Evolutionary conservation across 169 alveolate species (phyloP).

Genomic region (Pseudocohnilembus persalinus): DNA sequence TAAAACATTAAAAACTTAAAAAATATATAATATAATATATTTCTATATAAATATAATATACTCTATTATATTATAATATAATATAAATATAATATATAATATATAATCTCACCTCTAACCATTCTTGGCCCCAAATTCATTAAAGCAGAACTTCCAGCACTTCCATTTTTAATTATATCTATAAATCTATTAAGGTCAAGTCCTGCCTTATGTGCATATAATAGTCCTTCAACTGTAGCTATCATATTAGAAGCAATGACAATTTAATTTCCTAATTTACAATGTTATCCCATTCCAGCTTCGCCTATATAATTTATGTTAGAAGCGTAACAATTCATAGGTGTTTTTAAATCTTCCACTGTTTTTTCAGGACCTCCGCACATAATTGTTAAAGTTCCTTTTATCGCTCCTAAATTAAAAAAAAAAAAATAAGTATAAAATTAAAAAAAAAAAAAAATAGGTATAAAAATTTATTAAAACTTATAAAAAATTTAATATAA

Average conservation of each 20-base stretch:
- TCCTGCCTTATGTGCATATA: constrained; percentile 84
- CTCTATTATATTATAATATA: background rate
- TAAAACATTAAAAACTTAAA: background rate
- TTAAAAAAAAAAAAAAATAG: too few species aligned
- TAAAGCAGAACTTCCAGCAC: constrained; percentile 78
- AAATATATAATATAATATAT: background rate
- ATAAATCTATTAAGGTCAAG: constrained; percentile 67
- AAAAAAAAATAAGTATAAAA: too few species aligned
- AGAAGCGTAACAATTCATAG: constrained; percentile 63
- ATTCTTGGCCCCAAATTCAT: constrained; percentile 76
- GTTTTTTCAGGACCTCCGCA: constrained; percentile 72
- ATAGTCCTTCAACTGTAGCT: constrained; percentile 80
- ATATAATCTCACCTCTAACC: constrained; percentile 67
- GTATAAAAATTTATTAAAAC: too few species aligned
- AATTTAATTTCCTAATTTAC: constrained; percentile 81
- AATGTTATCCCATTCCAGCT: constrained; percentile 84
- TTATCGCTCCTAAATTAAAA: constrained; percentile 76
- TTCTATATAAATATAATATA: background rate
- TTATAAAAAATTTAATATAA: too few species aligned
- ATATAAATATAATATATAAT: background rate
- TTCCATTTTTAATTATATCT: constrained; percentile 74
- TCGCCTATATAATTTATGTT: constrained; percentile 69
- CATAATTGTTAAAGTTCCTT: constrained; percentile 75
- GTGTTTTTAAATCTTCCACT: constrained; percentile 45
- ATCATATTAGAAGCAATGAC: constrained; percentile 78